Percentiles rank a stretch among this genome's conserved stretches.
phyloP scores from a whole-genome alignment of 441 rosid species.

The Theobroma grandiflorum region DNA sequence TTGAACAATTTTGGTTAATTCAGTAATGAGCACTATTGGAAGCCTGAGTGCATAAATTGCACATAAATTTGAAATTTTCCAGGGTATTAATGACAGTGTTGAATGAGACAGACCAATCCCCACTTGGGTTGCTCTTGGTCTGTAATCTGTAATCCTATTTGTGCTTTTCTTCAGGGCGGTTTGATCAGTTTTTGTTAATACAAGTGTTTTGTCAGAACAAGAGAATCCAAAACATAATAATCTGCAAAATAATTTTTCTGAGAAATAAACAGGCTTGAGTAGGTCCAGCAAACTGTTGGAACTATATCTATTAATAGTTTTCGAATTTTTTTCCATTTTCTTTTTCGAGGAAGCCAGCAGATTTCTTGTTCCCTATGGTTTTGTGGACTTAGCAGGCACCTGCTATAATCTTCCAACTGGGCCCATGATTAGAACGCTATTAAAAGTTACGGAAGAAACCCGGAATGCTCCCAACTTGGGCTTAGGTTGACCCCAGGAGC shows the following conservation, averaged over 20 bases:
- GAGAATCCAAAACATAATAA: not conserved
- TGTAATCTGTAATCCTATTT: not conserved
- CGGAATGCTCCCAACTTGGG: not conserved
- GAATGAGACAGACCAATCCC: not conserved
- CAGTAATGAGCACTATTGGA: not conserved
- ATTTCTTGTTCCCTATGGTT: not conserved
- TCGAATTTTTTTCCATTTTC: not conserved
- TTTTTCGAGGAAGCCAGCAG: not conserved
- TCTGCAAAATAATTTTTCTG: not conserved
- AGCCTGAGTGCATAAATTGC: not conserved
- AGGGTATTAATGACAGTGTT: not conserved
- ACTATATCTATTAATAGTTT: not conserved
- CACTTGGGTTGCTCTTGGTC: not conserved
- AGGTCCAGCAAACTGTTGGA: not conserved
- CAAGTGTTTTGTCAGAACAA: not conserved
- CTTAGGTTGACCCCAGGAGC: not conserved
- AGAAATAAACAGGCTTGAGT: not conserved
- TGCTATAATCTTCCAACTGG: not conserved
- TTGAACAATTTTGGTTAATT: not conserved
- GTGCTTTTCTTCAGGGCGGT: not conserved
- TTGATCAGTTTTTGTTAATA: not conserved
- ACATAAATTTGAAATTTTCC: not conserved
- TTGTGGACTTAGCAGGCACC: not conserved
- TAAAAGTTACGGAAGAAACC: not conserved
- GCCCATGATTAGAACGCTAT: not conserved